Evolutionary conservation across 805 yeast species (phyloP).

Genomic region (Yarrowia divulgata): DNA sequence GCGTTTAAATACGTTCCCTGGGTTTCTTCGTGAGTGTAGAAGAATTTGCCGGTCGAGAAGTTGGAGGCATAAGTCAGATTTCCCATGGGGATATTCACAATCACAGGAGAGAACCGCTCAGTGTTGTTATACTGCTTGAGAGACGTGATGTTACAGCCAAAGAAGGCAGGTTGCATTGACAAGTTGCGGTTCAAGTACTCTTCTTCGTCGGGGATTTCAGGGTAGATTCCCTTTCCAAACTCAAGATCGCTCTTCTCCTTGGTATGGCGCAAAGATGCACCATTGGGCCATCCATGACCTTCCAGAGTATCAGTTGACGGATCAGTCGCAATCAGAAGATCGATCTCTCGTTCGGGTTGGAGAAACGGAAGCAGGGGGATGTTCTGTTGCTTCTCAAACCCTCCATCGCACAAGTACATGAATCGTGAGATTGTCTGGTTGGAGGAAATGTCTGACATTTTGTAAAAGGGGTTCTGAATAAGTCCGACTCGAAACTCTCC

Average conservation of each 20-base stretch:
- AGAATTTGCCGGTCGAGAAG: slow-evolving; percentile 17
- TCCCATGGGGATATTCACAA: slow-evolving; percentile 38
- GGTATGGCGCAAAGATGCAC: slow-evolving; percentile 9
- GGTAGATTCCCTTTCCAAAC: slow-evolving; percentile 68
- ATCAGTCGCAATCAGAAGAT: slow-evolving; percentile 3
- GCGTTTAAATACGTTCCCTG: slow-evolving; percentile 1
- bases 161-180: slow-evolving; percentile 75
- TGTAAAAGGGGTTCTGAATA: slow-evolving; percentile 7
- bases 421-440: slow-evolving; percentile 5
- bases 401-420: slow-evolving; percentile 66
- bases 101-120: not conserved
- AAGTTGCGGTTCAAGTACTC: slow-evolving; percentile 67
- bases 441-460: not conserved
- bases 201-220: slow-evolving; percentile 75
- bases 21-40: slow-evolving; percentile 10
- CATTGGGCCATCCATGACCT: slow-evolving; percentile 19
- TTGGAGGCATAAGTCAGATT: slow-evolving; percentile 69
- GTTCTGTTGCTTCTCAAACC: slow-evolving; percentile 66
- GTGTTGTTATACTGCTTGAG: slow-evolving; percentile 17
- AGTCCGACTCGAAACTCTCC: slow-evolving; percentile 3
- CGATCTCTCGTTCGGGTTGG: slow-evolving; percentile 53
- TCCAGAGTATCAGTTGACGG: slow-evolving; percentile 7
- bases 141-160: slow-evolving; percentile 73
- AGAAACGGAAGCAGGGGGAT: slow-evolving; percentile 68
- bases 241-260: slow-evolving; percentile 56